Percentiles rank a stretch among this genome's conserved stretches.
These are phyloP conservation scores for Myxozyma vanderwaltii DNA, from an alignment of 805 yeast genomes.

Conservation along the genomic window DNA sequence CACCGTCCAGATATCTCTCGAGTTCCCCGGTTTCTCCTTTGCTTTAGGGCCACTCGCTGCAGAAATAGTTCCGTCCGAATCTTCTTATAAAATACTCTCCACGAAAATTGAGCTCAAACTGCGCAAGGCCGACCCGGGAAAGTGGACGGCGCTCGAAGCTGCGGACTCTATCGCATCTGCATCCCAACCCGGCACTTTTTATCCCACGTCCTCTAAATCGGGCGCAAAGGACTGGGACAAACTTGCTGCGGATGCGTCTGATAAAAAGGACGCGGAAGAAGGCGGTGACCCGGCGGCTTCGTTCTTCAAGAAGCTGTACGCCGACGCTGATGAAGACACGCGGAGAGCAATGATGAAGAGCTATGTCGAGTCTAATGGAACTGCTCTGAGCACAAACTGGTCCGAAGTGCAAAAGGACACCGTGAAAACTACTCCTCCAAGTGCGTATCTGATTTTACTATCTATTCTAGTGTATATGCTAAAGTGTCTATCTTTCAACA, in stretches of 20 bases:
- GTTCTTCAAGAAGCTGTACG: conserved; percentile 75
- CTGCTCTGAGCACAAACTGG: conserved; percentile 94
- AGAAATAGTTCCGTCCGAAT: conserved; percentile 51
- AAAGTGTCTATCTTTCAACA: conserved; percentile 1
- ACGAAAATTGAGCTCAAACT: conserved; percentile 77
- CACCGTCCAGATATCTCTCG: background rate
- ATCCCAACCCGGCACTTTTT: conserved; percentile 28
- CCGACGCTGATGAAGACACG: conserved; percentile 83
- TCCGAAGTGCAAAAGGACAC: conserved; percentile 68
- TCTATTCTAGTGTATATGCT: too few relatives aligned
- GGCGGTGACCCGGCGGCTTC: conserved; percentile 52
- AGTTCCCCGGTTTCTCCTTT: conserved; percentile 56
- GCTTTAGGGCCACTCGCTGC: conserved; percentile 56
- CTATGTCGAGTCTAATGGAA: conserved; percentile 89
- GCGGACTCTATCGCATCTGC: conserved; percentile 28
- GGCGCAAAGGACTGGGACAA: conserved; percentile 68
- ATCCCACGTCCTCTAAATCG: conserved; percentile 65
- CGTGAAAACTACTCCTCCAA: conserved; percentile 70
- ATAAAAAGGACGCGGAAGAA: conserved; percentile 45
- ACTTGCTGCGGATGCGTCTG: conserved; percentile 41
- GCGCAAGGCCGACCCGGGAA: conserved; percentile 46
- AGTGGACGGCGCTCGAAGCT: conserved; percentile 61
- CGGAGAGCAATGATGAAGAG: conserved; percentile 96
- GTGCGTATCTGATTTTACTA: conserved; percentile 10
- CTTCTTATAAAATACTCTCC: conserved; percentile 56